Percentiles rank a stretch among this genome's conserved stretches.
These are phyloP conservation scores for Stemphylium beticola DNA, from an alignment of 2,329 filamentous ascomycete genomes.

Conservation along the genomic window DNA sequence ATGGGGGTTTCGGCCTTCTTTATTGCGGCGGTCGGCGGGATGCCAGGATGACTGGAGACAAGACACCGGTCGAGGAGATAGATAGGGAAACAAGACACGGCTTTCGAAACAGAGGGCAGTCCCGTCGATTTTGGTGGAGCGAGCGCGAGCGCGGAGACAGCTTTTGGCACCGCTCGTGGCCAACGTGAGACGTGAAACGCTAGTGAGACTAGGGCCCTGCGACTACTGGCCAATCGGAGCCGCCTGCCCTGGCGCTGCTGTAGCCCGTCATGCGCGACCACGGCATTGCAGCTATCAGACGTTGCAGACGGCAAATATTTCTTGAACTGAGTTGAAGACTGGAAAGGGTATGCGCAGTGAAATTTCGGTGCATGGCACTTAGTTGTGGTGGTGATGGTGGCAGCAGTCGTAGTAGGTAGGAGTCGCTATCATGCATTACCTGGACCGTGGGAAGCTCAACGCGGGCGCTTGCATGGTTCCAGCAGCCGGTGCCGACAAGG, in stretches of 20 bases:
- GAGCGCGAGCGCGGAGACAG: constrained; percentile 17
- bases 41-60: constrained; percentile 3
- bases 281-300: constrained; percentile 1
- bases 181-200: constrained; percentile 20
- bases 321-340: not conserved
- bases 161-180: constrained; percentile 21
- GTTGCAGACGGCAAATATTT: not conserved
- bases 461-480: constrained; percentile 8
- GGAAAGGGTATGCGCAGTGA: not conserved
- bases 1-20: constrained; percentile 18
- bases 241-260: constrained; percentile 1
- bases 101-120: constrained; percentile 20
- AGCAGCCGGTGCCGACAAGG: not conserved
- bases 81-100: constrained; percentile 21
- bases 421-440: not conserved
- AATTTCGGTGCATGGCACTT: not conserved
- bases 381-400: not conserved
- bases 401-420: not conserved
- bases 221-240: constrained; percentile 8
- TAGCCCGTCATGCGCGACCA: not conserved
- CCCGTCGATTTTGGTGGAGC: constrained; percentile 8
- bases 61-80: not conserved
- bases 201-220: constrained; percentile 12
- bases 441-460: not conserved
- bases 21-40: constrained; percentile 18